Evolutionary conservation across 192 early-diverging fungal genomes (phyloP), one percentile per base, ranked within the genome.

Genomic region (Coemansia sp.): DNA sequence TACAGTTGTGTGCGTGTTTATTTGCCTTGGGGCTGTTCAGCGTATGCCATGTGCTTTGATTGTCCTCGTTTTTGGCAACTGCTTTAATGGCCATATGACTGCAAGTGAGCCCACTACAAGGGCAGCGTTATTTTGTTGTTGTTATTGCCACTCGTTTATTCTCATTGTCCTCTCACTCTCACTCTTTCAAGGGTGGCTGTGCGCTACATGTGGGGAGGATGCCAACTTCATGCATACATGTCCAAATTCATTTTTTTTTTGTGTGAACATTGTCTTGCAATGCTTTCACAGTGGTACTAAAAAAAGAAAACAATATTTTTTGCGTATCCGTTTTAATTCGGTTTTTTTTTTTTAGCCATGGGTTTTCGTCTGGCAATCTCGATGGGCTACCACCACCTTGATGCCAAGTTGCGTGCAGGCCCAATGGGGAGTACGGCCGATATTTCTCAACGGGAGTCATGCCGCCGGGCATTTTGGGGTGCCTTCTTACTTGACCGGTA

Each of bases 341-440:
- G 16, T 66, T 46, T 44, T 58, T 9, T 23, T 23, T 60, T 26
- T 61, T 43, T 80, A 84, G 76, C 82, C 32, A 84, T 84, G 82
- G 77, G 82, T 14, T 84, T 84, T 64, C 77, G 82, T 30, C 62
- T 84, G 66, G 82, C 82, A 6, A 84, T 84, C 62, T 74, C 70
- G 42, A 78, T 79, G 82, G 82, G 82, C 14, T 84, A 84, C 68
- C 82, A 84, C 68, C 82, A 80, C 61, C 68, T 61, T 37, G 82
- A 84, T 55, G 42, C 62, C 19, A 76, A 72, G 77, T 61, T 80
- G 33, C 76, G 76, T 8, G 74, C 68, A 11, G 72, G 77, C 14
- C 74, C 82, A 6, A 60, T 73, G 71, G 70, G 64, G 47, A 84
- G 66, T 63, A 55, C 73, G 1, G 46, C 68, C 23, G 82, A 79